phyloP scores from a whole-genome alignment of 2,329 filamentous ascomycete species.

The Sclerotiophoma versabilis region DNA sequence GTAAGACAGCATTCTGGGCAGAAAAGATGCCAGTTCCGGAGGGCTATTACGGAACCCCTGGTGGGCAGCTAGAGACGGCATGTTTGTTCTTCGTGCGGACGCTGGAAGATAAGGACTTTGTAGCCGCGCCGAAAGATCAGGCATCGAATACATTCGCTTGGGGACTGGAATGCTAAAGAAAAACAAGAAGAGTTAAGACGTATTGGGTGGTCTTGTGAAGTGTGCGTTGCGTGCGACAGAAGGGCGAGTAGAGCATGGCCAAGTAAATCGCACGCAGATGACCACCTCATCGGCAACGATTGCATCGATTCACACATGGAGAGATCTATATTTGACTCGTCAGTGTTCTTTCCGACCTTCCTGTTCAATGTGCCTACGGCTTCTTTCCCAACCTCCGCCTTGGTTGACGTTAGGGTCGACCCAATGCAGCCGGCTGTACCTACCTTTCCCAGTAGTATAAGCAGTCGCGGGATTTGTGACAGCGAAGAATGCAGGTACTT shows the following conservation, averaged over 20 bases:
- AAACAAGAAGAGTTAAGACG: background rate
- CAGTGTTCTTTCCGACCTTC: no score
- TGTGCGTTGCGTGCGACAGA: background rate
- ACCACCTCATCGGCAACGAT: background rate
- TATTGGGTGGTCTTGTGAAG: background rate
- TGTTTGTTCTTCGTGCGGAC: constrained; percentile 48
- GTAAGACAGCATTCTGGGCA: constrained; percentile 48
- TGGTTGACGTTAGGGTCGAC: no score
- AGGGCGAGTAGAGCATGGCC: background rate
- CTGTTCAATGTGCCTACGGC: no score
- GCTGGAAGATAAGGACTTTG: constrained; percentile 20
- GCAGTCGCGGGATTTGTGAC: no score
- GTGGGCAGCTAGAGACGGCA: constrained; percentile 41
- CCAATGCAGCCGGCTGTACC: no score
- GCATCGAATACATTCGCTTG: background rate
- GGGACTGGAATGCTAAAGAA: background rate
- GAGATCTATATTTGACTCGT: no score
- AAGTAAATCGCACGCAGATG: background rate
- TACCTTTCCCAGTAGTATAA: no score
- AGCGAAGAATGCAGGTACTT: no score
- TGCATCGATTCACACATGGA: no score
- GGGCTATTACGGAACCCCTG: constrained; percentile 42
- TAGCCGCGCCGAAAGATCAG: background rate
- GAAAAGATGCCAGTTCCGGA: constrained; percentile 47
- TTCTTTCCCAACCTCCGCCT: no score